Evolutionary conservation across 257 asterid species (phyloP), one percentile per base, ranked within the genome.

Genomic region (Rehmannia glutinosa): DNA sequence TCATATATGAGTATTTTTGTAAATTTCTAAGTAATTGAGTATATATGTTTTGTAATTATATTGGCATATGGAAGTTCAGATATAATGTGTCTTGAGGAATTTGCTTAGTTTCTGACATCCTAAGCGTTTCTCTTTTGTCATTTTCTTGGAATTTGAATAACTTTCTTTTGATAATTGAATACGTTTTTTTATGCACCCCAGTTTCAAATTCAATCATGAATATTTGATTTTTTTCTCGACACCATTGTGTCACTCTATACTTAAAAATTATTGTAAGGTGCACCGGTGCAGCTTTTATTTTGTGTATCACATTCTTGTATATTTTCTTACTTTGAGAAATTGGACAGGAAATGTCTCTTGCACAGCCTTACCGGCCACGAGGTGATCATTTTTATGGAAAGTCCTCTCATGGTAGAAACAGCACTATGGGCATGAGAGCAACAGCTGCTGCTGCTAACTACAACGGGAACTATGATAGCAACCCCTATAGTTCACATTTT

Each of bases 331-430:
- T 65, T 16, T 16, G 49, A 36, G 38, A 50, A 62, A 69, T 60
- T 74, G 75, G 56, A 65, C 86, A 83, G 92, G 79, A 68, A 75
- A 92, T 92, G 97, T 81, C 92, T 70, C 79, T 84, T 36, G 87
- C 85, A 17, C 87, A 74, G 75, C 64, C 82, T 65, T 81, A 75
- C 78, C 78, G 58, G 41, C 58, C 76, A 41, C 86, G 80, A 68
- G 85, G 77, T 56, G 84, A 78, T 24, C 84, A 79, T 56, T 72
- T 76, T 71, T 78, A 32, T 71, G 71, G 80, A 11, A 76, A 72
- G 77, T 54, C 81, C 23, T 75, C 82, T 24, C 66, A 75, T 75
- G 80, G 86, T 35, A 76, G 87, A 81, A 84, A 68, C 58, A 66
- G 63, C 50, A 70, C 36, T 54, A 45, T 75, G 68, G 77, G 77